phyloP scores from a whole-genome alignment of 306 rosid species.

The Luffa acutangula region DNA sequence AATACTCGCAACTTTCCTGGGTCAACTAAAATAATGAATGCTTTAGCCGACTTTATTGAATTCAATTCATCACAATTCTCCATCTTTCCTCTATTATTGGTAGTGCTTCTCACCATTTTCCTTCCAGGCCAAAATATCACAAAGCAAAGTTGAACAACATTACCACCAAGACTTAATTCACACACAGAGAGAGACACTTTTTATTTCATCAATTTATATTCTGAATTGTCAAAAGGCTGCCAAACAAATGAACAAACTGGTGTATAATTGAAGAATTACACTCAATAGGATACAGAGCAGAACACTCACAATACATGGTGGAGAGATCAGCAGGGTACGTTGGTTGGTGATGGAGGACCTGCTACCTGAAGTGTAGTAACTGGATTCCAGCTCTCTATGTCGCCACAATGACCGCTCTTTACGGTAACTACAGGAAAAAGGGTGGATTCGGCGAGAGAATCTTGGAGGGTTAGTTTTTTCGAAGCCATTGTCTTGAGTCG shows the following conservation, averaged over 20 bases:
- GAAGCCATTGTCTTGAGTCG: constrained; percentile 50
- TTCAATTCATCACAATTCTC: background rate
- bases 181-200: background rate
- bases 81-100: background rate
- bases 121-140: background rate
- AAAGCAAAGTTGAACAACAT: background rate
- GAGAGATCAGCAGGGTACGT: constrained; percentile 44
- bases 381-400: constrained; percentile 48
- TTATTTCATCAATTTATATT: constrained; percentile 1
- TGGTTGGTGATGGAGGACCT: constrained; percentile 42
- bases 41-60: constrained; percentile 2
- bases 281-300: constrained; percentile 7
- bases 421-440: constrained; percentile 29
- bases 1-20: background rate
- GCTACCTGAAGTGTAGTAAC: constrained; percentile 46
- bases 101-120: background rate
- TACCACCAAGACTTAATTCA: background rate
- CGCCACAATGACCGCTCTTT: constrained; percentile 44
- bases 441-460: constrained; percentile 19
- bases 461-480: constrained; percentile 23
- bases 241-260: constrained; percentile 16
- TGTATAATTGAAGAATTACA: constrained; percentile 5
- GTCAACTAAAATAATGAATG: background rate
- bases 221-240: background rate
- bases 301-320: constrained; percentile 8